Evolutionary conservation across 2,329 filamentous ascomycete genomes (phyloP).

Genomic region (Elsinoe fawcettii): DNA sequence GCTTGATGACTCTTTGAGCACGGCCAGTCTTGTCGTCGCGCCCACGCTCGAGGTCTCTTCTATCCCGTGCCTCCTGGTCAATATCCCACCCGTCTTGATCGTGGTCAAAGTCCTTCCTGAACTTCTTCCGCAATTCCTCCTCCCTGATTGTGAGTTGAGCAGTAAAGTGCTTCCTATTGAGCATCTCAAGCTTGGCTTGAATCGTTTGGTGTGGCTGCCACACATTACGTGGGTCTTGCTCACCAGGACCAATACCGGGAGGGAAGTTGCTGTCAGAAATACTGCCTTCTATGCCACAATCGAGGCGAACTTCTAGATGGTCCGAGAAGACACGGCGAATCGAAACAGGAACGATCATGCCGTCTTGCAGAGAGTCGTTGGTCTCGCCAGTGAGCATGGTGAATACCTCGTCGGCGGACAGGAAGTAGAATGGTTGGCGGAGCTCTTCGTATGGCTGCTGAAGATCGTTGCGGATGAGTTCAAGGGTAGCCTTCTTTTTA

Average conservation of each 20-base stretch:
- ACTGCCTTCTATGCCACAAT: slow-evolving; percentile 87
- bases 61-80: slow-evolving; percentile 58
- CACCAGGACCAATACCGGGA: slow-evolving; percentile 55
- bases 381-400: slow-evolving; percentile 97
- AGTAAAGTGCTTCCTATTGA: slow-evolving; percentile 79
- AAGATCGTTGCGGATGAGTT: slow-evolving; percentile 90
- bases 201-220: slow-evolving; percentile 75
- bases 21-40: slow-evolving; percentile 80
- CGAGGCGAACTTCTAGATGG: slow-evolving; percentile 86
- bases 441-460: slow-evolving; percentile 92
- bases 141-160: slow-evolving; percentile 80
- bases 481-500: slow-evolving; percentile 87
- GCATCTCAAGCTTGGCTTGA: slow-evolving; percentile 76
- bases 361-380: slow-evolving; percentile 68
- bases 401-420: slow-evolving; percentile 74
- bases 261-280: slow-evolving; percentile 78
- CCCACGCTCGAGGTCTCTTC: slow-evolving; percentile 71
- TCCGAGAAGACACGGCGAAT: slow-evolving; percentile 84
- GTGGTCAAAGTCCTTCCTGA: slow-evolving; percentile 61
- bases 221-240: slow-evolving; percentile 49
- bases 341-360: slow-evolving; percentile 87
- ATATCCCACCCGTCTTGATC: slow-evolving; percentile 76
- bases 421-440: slow-evolving; percentile 64
- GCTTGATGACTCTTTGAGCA: slow-evolving; percentile 91
- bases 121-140: slow-evolving; percentile 66